Percentiles rank a stretch among this genome's conserved stretches.
phyloP scores from a whole-genome alignment of 106 monocot genomes.

The Dioscorea zingiberensis region DNA sequence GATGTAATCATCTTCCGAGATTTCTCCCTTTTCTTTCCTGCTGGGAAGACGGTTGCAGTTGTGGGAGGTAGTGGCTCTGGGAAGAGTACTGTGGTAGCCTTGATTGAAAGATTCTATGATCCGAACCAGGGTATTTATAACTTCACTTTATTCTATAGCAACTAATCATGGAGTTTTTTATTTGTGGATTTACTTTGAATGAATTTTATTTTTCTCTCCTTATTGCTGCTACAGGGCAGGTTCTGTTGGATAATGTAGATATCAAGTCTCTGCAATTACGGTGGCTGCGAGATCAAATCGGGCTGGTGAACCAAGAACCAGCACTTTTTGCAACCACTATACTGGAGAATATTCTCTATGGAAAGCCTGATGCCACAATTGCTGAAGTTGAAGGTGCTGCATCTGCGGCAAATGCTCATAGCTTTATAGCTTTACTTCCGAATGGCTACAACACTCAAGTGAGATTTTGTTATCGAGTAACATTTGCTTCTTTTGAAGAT shows the following conservation, averaged over 20 bases:
- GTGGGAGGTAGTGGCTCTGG: conserved; percentile 99
- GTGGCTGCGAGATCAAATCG: conserved; percentile 97
- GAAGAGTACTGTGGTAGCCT: conserved; percentile 89
- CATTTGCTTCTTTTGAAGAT: no score
- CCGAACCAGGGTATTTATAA: conserved; percentile 74
- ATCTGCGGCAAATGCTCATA: conserved; percentile 93
- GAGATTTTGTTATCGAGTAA: no score
- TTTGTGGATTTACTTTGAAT: background rate
- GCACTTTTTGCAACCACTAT: conserved; percentile 95
- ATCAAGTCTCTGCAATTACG: conserved; percentile 72
- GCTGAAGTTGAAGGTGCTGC: conserved; percentile 91
- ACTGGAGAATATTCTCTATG: conserved; percentile 92
- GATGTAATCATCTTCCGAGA: conserved; percentile 84
- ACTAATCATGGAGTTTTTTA: no score
- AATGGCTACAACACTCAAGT: conserved; percentile 89
- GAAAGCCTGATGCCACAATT: conserved; percentile 85
- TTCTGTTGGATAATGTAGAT: conserved; percentile 92
- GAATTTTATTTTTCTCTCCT: background rate
- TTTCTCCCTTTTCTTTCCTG: conserved; percentile 88
- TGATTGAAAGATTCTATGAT: conserved; percentile 99
- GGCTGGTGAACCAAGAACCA: conserved; percentile 96
- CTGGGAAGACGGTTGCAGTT: conserved; percentile 88
- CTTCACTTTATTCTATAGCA: background rate
- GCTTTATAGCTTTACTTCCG: conserved; percentile 90
- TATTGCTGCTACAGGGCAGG: conserved; percentile 56